Evolutionary conservation across 495 filamentous ascomycete genomes (phyloP), one percentile per base, ranked within the genome.

Genomic region (Neurospora sp.): DNA sequence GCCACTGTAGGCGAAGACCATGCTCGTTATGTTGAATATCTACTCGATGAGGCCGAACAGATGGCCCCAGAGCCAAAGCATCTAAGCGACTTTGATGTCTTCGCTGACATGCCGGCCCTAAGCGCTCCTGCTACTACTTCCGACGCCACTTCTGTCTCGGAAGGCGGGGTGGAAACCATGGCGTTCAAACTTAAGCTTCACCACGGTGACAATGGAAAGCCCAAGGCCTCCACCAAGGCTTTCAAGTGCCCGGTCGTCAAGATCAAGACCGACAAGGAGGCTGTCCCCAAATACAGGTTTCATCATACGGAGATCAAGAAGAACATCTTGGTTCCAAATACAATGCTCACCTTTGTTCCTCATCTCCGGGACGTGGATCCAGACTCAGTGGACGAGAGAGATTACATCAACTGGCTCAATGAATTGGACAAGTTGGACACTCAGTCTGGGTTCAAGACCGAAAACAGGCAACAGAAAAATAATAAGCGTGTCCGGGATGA

Each of bases 281-380:
- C 77, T 6, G 82, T 84, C 4, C 85, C 85, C 24, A 72, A 76
- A 9, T 86, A 86, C 72, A 73, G 81, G 34, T 86, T 85, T 69
- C 85, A 86, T 69, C 83, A 85, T 73, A 83, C 85, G n/a, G 84
- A 86, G 73, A 82, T 86, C n/a, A 79, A 74, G 73, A 86, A 83
- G 48, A 86, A 86, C 59, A 83, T 86, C 17, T 81, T 85, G 38
- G 82, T 84, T 2, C 82, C 84, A 0, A 84, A 86, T 75, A 84
- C 84, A 17, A 83, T 83, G 80, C 82, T 86, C 45, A 84, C 80
- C 40, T 86, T 85, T 71, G 82, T 85, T 6, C 85, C 85, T 9
- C 84, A 86, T 74, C 76, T 85, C 39, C 79, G 83, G 43, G 85
- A 86, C 62, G 75, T 86, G 10, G 83, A 85, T 21, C 82, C 82